These are phyloP conservation scores for Xylaria bambusicola DNA, from an alignment of 495 filamentous ascomycete genomes.

Conservation along the genomic window DNA sequence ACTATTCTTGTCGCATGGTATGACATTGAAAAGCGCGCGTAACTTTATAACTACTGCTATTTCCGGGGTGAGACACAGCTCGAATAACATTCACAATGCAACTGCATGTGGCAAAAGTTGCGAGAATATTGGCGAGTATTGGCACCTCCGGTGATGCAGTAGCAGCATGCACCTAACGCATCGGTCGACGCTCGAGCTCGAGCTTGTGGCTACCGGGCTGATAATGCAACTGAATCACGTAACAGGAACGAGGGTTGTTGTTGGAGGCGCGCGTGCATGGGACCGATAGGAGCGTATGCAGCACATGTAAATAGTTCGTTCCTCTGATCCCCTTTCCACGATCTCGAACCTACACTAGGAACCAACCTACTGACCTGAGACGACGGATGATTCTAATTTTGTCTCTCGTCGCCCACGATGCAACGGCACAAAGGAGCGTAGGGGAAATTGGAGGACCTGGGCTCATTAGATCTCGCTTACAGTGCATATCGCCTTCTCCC, in stretches of 20 bases:
- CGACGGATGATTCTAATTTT: neutral
- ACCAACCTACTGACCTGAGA: too few relatives aligned
- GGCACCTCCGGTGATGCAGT: neutral
- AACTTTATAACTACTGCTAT: too few relatives aligned
- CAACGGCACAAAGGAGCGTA: neutral
- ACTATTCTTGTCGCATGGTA: too few relatives aligned
- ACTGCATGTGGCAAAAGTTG: neutral
- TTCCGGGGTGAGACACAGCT: neutral
- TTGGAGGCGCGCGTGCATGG: neutral
- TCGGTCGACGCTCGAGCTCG: neutral
- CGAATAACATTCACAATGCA: neutral
- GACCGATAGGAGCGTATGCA: neutral
- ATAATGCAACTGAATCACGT: neutral
- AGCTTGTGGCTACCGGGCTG: neutral
- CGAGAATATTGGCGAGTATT: neutral
- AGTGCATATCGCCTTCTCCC: slow-evolving; percentile 5
- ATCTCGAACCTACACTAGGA: too few relatives aligned
- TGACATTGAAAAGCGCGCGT: too few relatives aligned
- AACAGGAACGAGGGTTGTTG: neutral
- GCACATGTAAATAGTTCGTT: neutral
- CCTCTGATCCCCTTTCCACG: too few relatives aligned
- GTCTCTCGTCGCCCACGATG: neutral
- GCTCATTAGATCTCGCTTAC: slow-evolving; percentile 11
- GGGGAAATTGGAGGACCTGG: neutral
- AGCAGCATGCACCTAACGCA: neutral